Evolutionary conservation across 768 basidiomycete species (phyloP).

Genomic region (Auricularia sp.): DNA sequence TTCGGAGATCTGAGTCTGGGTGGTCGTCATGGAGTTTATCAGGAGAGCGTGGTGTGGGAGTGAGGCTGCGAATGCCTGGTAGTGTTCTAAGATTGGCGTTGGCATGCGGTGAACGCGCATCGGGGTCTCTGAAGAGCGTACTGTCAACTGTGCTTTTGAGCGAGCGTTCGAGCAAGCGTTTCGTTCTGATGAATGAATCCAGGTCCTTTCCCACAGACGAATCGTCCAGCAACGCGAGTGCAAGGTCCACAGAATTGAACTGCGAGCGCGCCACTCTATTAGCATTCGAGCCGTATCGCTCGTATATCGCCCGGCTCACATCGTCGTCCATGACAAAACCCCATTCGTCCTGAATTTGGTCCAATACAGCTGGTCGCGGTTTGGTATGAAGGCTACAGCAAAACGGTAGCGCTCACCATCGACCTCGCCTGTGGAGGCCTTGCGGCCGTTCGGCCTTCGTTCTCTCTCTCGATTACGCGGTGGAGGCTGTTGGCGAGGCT

Average conservation of each 20-base stretch:
- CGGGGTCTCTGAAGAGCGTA: constrained; percentile 27
- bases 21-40: constrained; percentile 54
- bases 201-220: constrained; percentile 64
- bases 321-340: constrained; percentile 76
- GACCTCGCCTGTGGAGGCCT: constrained; percentile 65
- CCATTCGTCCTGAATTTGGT: constrained; percentile 84
- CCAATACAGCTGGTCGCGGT: constrained; percentile 52
- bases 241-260: constrained; percentile 93
- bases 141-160: constrained; percentile 84
- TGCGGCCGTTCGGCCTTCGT: constrained; percentile 42
- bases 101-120: background rate
- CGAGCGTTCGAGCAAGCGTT: constrained; percentile 65
- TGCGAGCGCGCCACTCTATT: constrained; percentile 20
- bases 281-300: constrained; percentile 4
- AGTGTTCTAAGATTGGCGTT: constrained; percentile 53
- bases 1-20: constrained; percentile 64
- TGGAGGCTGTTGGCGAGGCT: constrained; percentile 36
- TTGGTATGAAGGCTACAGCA: background rate
- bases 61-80: constrained; percentile 90
- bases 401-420: constrained; percentile 42
- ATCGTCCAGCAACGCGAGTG: constrained; percentile 77
- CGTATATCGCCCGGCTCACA: constrained; percentile 31
- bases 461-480: constrained; percentile 44
- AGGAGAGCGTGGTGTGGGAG: constrained; percentile 83
- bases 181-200: constrained; percentile 65